Base-by-base conservation (phyloP, 352 stramenopile genomes). In the Phytophthora fragariae region DNA sequence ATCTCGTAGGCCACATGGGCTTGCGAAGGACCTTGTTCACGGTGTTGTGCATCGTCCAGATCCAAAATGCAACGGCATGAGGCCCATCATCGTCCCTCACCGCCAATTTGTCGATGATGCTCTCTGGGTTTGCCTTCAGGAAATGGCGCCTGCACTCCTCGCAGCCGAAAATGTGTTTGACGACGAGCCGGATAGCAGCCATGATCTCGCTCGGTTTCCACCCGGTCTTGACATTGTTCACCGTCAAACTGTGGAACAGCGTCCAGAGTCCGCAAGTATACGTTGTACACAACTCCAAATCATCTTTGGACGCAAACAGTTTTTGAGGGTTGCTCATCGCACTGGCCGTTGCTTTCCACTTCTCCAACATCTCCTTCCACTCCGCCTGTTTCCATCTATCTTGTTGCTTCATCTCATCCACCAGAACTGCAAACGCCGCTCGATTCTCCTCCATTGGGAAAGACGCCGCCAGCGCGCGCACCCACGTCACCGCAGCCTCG, bases 261-360 rank as follows among this genome's bases (percentile, higher is more conserved):
- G 76, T 86, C 88, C 88, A 95, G 1, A 95, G 70, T 0, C 84
- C 88, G 54, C 88, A 95, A n/a, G 86, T 95, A 72, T 85, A 92
- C 19, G 85, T 92, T 24, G 78, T 82, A 62, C 88, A 94, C 75
- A 84, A 90, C 14, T 54, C 52, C 17, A 77, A 69, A 19, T 88
- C 65, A 17, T 90, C 81, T 12, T 81, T 79, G 44, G 57, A 77
- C 4, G 74, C 68, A 46, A 94, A 84, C 24, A 94, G 77, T 29
- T 87, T 86, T 57, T 65, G 75, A 17, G 87, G 87, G 72, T 87
- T 91, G 57, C 85, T 92, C 39, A 76, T 77, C 9, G 53, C 65
- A 59, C 81, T 76, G 9, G 75, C 72, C 8, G 81, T 73, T 3
- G 6, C 8, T 66, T 93, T 91, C 88, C 88, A 93, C 58, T 79